phyloP scores from a whole-genome alignment of 2,329 filamentous ascomycete genomes.

The Colletotrichum lupini region DNA sequence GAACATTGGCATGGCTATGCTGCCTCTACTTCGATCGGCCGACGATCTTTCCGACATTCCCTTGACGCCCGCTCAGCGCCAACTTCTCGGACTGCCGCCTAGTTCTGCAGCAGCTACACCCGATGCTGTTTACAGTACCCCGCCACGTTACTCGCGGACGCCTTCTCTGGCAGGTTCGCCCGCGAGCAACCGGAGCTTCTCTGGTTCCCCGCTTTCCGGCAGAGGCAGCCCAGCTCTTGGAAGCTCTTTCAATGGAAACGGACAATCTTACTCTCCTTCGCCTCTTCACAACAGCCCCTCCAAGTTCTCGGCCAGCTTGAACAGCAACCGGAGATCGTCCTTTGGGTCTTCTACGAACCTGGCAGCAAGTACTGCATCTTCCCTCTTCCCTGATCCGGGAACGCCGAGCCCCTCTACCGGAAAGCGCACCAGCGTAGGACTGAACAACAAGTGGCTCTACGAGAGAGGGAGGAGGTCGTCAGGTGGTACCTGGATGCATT shows the following conservation, averaged over 20 bases:
- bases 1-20: constrained; percentile 78
- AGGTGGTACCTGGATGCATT: constrained; percentile 33
- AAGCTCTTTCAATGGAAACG: constrained; percentile 51
- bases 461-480: constrained; percentile 77
- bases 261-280: constrained; percentile 58
- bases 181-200: constrained; percentile 67
- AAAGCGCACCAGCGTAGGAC: constrained; percentile 77
- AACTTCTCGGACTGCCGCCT: constrained; percentile 83
- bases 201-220: constrained; percentile 68
- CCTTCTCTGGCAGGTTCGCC: constrained; percentile 73
- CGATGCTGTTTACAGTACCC: constrained; percentile 78
- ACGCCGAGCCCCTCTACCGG: constrained; percentile 75
- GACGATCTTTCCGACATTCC: constrained; percentile 91
- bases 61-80: constrained; percentile 88
- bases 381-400: constrained; percentile 66
- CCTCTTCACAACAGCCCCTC: constrained; percentile 64
- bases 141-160: constrained; percentile 86
- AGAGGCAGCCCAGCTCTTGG: constrained; percentile 59
- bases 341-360: constrained; percentile 68
- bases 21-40: constrained; percentile 76
- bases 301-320: constrained; percentile 67
- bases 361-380: constrained; percentile 56
- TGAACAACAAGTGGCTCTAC: constrained; percentile 97
- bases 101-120: constrained; percentile 72
- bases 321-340: constrained; percentile 65